Conservation (phyloP, 2,329 filamentous ascomycete genomes). For the Scortechinia acanthostroma region DNA sequence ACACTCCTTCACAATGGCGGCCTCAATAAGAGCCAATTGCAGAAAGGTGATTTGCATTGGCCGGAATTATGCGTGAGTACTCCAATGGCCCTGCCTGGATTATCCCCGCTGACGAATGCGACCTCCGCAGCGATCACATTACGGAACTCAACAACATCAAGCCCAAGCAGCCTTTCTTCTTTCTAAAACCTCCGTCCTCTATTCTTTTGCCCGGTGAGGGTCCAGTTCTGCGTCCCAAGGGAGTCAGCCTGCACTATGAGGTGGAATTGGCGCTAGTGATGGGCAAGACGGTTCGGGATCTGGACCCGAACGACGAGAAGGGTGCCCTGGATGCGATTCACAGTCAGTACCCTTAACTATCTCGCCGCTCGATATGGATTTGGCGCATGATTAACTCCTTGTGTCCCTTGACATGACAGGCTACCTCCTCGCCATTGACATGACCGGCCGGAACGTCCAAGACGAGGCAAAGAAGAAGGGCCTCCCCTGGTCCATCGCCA, state of each 20-base stretch:
- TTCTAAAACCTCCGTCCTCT: constrained; percentile 86
- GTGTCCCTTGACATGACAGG: constrained; percentile 33
- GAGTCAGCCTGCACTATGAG: constrained; percentile 86
- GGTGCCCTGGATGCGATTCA: constrained; percentile 77
- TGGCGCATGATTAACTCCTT: constrained; percentile 4
- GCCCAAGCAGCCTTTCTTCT: constrained; percentile 97
- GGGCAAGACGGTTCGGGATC: constrained; percentile 71
- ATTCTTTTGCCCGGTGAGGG: constrained; percentile 75
- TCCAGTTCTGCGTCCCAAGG: constrained; percentile 73
- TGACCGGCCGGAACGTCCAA: constrained; percentile 93
- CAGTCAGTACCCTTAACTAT: constrained; percentile 36
- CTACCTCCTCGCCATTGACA: constrained; percentile 88
- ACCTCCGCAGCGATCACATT: constrained; percentile 70
- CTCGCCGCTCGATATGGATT: neutral
- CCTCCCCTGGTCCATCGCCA: constrained; percentile 90
- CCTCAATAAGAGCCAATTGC: constrained; percentile 24
- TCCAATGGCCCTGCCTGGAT: neutral
- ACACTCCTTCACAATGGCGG: neutral
- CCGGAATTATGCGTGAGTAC: constrained; percentile 82
- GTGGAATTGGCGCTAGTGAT: constrained; percentile 88
- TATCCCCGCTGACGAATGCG: constrained; percentile 10
- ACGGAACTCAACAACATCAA: constrained; percentile 79
- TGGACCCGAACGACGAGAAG: constrained; percentile 66
- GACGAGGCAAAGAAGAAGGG: constrained; percentile 96
- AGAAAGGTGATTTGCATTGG: constrained; percentile 86